Base-by-base conservation (phyloP, 116 monocot species). In the Papilionanthe hybrid region DNA sequence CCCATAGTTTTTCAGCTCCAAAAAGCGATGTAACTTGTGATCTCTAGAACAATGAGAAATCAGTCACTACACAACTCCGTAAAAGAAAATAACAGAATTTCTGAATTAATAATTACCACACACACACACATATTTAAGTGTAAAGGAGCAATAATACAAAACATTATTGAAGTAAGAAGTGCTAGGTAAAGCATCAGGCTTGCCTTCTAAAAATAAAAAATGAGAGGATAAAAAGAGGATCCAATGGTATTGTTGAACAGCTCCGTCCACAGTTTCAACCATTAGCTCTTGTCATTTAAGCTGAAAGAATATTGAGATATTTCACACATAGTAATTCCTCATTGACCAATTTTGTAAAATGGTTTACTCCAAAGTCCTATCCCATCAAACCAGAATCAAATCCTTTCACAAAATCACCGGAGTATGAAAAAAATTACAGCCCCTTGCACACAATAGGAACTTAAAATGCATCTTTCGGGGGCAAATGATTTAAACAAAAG, bases 21-120 rank as follows among this genome's bases (percentile, higher is more conserved):
- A 99, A 93, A 75, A 95, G 85, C 67, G 99, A 93, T 77, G 99
- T 99, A 56, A 99, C 92, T 82, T 95, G 99, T 30, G 99, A 99
- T 87, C 92, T 91, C 99, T 99, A 86, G 22, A 77, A 58, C 48
- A 88, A 60, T 60, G 1, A 72, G 55, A 78, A 7, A 78, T 27
- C n/a, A 23, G 42, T 12, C 43, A 23, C 86, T 71, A 57, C 15
- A 20, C 53, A 50, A 44, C 37, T 28, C 45, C 12, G 37, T 57
- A 17, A 11, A 13, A 69, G 69, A 27, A 25, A 68, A 81, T 15
- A 81, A 32, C 37, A n/a, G 22, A 28, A 78, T 78, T 15, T 65
- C 55, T 12, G 28, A 27, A 76, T 20, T 17, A 23, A 22, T 1
- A 67, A 27, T 19, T 28, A 48, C 5, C 7, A 41, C 15, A 15